Base-by-base conservation (phyloP, 768 basidiomycete genomes). In the Phlebiopsis gigantea region DNA sequence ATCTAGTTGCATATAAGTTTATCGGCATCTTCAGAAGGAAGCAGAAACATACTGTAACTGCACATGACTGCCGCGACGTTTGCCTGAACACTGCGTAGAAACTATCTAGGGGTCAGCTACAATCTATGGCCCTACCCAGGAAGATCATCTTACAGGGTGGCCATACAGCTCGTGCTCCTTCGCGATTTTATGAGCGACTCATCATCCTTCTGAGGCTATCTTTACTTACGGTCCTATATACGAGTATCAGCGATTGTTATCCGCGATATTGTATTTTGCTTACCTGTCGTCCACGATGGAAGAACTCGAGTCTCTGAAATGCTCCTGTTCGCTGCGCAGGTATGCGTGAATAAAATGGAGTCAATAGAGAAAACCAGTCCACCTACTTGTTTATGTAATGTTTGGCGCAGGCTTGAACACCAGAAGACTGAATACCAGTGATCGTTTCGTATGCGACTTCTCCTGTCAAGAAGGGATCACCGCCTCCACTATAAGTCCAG, bases 331-430 rank as follows among this genome's bases (percentile, higher is more conserved):
- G 48, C 61, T 63, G 29, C 12, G 6, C 4, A 30, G 6, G 48
- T 28, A 28, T 15, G n/a, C 28, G 22, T 31, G 1, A 31, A n/a
- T 12, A 22, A 50, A 5, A 14, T n/a, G 12, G n/a, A 15, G 3
- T 49, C 28, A 15, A 30, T n/a, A 50, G 29, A 2, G 14, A 15
- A 19, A n/a, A 31, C 5, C 4, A 5, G 4, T 30, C 10, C 29
- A 5, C 48, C 10, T 19, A 51, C 50, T 51, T 88, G 66, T 83
- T 82, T 59, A 91, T 78, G 50, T 79, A 81, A 69, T 93, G 92
- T 68, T 94, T 93, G 5, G 90, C 90, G 55, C 87, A 89, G 0
- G 91, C 89, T 64, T 91, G 89, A 0, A 92, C 88, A 30, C 93
- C 93, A 7, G 71, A 77, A 19, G 75, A 69, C 65, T 96, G 93